Percentiles rank a stretch among this genome's conserved stretches.
These are phyloP conservation scores for Tetrahymena malaccensis DNA, from an alignment of 73 alveolate genomes.

Conservation along the genomic window DNA sequence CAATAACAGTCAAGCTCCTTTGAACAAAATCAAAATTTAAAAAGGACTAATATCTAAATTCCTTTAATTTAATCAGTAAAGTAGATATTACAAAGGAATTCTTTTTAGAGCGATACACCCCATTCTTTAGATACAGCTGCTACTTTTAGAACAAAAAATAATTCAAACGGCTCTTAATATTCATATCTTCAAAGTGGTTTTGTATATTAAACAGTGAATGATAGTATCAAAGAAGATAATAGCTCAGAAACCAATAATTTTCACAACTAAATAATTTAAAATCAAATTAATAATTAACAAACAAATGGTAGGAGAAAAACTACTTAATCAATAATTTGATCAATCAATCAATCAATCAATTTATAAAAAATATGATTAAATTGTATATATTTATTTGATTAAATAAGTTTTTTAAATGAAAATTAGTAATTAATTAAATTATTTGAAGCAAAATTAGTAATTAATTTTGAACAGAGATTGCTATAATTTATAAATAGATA, in stretches of 20 bases:
- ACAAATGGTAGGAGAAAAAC: background rate
- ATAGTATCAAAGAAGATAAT: background rate
- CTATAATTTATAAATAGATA: no score
- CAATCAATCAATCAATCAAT: background rate
- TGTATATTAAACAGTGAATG: background rate
- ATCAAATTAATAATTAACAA: background rate
- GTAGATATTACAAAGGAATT: background rate
- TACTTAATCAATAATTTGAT: background rate
- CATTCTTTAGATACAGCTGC: background rate
- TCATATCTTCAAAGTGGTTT: background rate
- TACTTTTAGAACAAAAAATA: background rate
- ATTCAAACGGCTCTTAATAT: background rate
- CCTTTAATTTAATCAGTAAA: background rate
- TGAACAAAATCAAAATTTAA: background rate
- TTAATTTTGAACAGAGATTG: no score
- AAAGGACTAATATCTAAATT: background rate
- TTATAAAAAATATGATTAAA: no score
- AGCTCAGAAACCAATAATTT: background rate
- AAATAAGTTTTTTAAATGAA: no score
- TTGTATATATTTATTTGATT: no score
- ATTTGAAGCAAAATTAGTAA: no score
- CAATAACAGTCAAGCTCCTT: background rate
- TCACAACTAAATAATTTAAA: background rate
- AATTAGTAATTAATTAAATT: no score
- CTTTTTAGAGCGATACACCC: background rate